Percentiles rank a stretch among this genome's conserved stretches.
Conservation (phyloP, 805 yeast genomes). For the Wickerhamomyces alni region DNA sequence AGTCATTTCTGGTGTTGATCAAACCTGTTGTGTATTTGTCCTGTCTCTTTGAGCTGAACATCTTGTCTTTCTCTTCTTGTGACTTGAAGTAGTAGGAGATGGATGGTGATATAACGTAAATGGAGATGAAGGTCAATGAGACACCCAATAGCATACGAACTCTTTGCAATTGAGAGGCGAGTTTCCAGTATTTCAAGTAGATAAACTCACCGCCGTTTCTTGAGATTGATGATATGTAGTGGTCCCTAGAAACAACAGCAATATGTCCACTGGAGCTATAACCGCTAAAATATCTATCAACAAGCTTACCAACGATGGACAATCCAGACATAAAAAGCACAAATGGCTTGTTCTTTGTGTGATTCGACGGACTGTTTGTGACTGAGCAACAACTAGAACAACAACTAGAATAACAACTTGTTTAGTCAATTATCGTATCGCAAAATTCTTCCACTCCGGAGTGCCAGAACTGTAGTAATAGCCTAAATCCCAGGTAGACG, state of each 20-base stretch:
- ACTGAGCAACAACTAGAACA: too few species aligned
- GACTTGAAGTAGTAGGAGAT: conserved; percentile 15
- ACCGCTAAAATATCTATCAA: neutral
- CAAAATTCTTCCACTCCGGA: too few species aligned
- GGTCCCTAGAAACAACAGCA: conserved; percentile 9
- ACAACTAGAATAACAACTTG: too few species aligned
- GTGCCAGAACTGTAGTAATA: too few species aligned
- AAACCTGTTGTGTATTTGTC: conserved; percentile 80
- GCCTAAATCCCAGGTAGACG: too few species aligned
- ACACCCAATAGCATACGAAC: conserved; percentile 20
- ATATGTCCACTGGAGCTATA: neutral
- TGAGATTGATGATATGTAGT: conserved; percentile 10
- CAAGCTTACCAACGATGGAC: conserved; percentile 2
- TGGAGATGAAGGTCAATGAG: conserved; percentile 17
- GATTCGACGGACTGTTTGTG: too few species aligned
- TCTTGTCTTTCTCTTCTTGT: conserved; percentile 17
- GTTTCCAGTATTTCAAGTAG: conserved; percentile 20
- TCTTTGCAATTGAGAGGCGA: conserved; percentile 5
- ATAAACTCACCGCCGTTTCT: conserved; percentile 7
- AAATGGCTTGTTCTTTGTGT: too few species aligned
- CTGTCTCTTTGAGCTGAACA: conserved; percentile 45
- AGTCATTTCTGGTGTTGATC: conserved; percentile 76
- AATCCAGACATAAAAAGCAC: neutral
- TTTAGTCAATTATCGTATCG: too few species aligned
- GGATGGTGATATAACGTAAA: conserved; percentile 28